A percentile compares a stretch with the other conserved stretches of the same genome.
Conservation (phyloP, 202 grass and related monocot genomes). For the Bolboschoenoplectus hybrid region DNA sequence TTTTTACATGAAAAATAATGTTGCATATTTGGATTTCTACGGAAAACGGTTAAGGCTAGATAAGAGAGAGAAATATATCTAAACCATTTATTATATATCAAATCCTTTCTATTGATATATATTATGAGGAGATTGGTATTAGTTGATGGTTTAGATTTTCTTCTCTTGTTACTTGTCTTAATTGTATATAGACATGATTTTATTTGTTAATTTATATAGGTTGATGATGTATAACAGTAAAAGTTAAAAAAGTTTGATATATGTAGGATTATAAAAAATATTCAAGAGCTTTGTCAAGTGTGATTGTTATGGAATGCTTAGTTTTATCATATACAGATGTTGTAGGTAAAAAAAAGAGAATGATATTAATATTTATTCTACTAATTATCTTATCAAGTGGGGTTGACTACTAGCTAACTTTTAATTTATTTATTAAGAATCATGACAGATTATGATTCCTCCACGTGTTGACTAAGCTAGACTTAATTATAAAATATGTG, state of each 20-base stretch:
- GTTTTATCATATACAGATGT: not conserved
- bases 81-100: not conserved
- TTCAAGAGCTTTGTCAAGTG: not conserved
- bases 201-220: not conserved
- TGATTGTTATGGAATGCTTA: not conserved
- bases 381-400: too few species aligned
- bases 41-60: not conserved
- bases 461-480: too few species aligned
- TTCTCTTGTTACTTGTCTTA: not conserved
- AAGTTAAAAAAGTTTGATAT: not conserved
- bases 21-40: not conserved
- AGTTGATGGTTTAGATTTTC: slow-evolving; percentile 21
- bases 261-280: not conserved
- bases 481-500: too few species aligned
- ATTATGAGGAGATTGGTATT: not conserved
- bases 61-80: not conserved
- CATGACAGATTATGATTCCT: too few species aligned
- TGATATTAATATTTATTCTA: too few species aligned
- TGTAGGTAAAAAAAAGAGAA: too few species aligned
- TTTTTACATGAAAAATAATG: not conserved
- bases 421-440: too few species aligned
- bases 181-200: not conserved
- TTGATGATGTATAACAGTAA: not conserved
- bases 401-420: too few species aligned
- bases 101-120: not conserved